Evolutionary conservation across 1,139 yeast genomes (phyloP).

Genomic region (Spathaspora sp.): DNA sequence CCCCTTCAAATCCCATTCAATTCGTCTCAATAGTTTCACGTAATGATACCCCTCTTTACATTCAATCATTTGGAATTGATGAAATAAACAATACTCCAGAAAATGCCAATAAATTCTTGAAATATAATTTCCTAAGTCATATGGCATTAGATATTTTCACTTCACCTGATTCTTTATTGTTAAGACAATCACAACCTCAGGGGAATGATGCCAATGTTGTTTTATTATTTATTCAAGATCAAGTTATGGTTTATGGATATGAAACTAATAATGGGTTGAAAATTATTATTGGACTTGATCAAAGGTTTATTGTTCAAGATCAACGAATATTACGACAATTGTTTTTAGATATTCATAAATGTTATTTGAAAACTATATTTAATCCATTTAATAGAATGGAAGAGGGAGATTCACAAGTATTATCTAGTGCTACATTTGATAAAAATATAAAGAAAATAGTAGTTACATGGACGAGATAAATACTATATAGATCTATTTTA

Average conservation of each 20-base stretch:
- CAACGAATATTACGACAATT: constrained; percentile 20
- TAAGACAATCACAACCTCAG: constrained; percentile 33
- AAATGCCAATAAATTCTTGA: constrained; percentile 47
- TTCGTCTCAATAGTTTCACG: constrained; percentile 57
- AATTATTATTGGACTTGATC: constrained; percentile 49
- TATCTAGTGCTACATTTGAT: constrained; percentile 41
- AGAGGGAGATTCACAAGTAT: constrained; percentile 24
- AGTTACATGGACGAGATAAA: constrained; percentile 1
- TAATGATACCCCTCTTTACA: constrained; percentile 58
- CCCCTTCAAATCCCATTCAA: constrained; percentile 20
- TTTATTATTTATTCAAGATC: constrained; percentile 60
- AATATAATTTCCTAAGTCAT: constrained; percentile 63
- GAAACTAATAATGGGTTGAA: constrained; percentile 63
- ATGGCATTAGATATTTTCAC: constrained; percentile 67
- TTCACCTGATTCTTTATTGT: constrained; percentile 45
- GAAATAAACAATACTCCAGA: constrained; percentile 8
- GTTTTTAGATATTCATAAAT: constrained; percentile 45
- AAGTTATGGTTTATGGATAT: constrained; percentile 58
- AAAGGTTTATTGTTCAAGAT: constrained; percentile 12
- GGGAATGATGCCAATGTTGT: constrained; percentile 19
- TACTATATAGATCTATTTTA: constrained; percentile 40
- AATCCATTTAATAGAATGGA: constrained; percentile 52
- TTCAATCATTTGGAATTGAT: constrained; percentile 47
- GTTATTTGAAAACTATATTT: constrained; percentile 51
- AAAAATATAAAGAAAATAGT: constrained; percentile 34